A percentile compares a stretch with the other conserved stretches of the same genome.
phyloP scores from a whole-genome alignment of 2,329 filamentous ascomycete genomes.

The Colletotrichum horii region DNA sequence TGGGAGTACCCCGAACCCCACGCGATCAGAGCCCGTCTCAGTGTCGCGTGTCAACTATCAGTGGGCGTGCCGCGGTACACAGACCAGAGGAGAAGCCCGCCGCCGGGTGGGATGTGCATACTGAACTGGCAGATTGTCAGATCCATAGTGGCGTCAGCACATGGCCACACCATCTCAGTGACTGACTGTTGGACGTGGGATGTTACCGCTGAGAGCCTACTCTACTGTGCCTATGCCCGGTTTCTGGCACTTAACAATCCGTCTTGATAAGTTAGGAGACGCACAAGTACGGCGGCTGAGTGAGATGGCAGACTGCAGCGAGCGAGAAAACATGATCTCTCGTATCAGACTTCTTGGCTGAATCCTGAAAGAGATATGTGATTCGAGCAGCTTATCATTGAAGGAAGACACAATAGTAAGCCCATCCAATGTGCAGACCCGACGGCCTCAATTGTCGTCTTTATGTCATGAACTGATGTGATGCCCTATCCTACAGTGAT shows the following conservation, averaged over 20 bases:
- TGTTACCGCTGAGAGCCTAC: not conserved
- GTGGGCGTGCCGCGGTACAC: not conserved
- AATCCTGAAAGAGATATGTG: not conserved
- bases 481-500: not conserved
- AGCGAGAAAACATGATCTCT: not conserved
- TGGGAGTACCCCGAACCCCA: not conserved
- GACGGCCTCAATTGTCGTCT: too few species aligned
- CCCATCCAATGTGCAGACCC: not conserved
- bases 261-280: not conserved
- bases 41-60: slow-evolving; percentile 5
- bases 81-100: not conserved
- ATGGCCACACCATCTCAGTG: not conserved
- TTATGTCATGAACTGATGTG: not conserved
- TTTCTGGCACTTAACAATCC: not conserved
- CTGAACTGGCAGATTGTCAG: not conserved
- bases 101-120: not conserved
- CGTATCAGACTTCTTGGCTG: not conserved
- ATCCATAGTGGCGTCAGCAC: not conserved
- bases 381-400: not conserved
- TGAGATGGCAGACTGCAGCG: not conserved
- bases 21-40: not conserved
- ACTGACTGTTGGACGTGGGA: not conserved
- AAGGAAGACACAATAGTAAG: not conserved
- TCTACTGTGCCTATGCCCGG: not conserved
- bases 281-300: not conserved